A percentile compares a stretch with the other conserved stretches of the same genome.
These are phyloP conservation scores for Neonectria punicea DNA, from an alignment of 2,329 filamentous ascomycete genomes.

Conservation along the genomic window DNA sequence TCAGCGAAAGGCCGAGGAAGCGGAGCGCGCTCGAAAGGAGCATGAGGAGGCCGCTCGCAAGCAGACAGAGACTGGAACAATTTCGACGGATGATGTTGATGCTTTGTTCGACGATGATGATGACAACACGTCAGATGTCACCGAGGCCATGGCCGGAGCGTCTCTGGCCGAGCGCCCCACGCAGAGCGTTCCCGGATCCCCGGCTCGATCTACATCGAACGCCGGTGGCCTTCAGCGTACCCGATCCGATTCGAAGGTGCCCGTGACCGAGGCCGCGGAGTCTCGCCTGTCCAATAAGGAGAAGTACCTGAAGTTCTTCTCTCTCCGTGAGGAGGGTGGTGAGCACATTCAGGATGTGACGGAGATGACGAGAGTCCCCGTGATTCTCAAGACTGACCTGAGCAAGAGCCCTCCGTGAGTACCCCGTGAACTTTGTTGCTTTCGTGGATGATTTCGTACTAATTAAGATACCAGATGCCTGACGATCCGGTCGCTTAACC, in stretches of 20 bases:
- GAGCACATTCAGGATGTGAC: constrained; percentile 98
- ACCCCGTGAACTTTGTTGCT: background rate
- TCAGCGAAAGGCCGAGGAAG: constrained; percentile 83
- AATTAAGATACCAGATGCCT: constrained; percentile 68
- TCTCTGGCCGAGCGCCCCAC: constrained; percentile 90
- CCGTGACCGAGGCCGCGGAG: constrained; percentile 78
- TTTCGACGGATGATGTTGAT: constrained; percentile 91
- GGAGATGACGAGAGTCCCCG: constrained; percentile 97
- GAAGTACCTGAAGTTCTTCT: constrained; percentile 92
- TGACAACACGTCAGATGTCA: constrained; percentile 86
- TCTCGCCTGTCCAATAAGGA: constrained; percentile 90
- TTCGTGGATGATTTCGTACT: constrained; percentile 25
- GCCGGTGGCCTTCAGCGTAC: constrained; percentile 82
- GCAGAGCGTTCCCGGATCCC: constrained; percentile 94
- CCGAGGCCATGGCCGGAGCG: constrained; percentile 91
- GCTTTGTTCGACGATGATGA: constrained; percentile 97
- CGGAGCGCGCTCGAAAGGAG: constrained; percentile 83
- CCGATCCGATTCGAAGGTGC: constrained; percentile 92
- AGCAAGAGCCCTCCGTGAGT: constrained; percentile 99
- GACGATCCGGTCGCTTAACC: constrained; percentile 86
- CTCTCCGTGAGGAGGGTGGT: constrained; percentile 88
- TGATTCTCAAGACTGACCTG: constrained; percentile 97
- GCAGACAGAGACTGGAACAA: constrained; percentile 93
- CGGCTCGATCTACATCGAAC: constrained; percentile 77
- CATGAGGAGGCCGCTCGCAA: constrained; percentile 91